phyloP scores from a whole-genome alignment of 192 early-diverging fungal species.

The Backusella westeae region DNA sequence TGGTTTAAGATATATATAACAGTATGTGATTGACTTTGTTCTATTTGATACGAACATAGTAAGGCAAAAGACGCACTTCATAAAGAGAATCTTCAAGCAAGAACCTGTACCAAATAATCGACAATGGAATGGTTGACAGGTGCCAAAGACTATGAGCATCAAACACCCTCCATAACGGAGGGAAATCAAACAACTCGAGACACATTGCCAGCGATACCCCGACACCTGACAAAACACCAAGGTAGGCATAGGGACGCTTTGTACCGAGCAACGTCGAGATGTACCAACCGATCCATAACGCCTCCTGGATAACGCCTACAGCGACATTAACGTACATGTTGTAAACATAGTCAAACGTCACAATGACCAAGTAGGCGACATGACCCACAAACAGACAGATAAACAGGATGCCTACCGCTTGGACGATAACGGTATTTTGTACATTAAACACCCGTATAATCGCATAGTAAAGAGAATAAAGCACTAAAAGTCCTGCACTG shows the following conservation, averaged over 20 bases:
- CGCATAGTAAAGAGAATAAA: slow-evolving; percentile 72
- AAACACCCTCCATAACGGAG: slow-evolving; percentile 75
- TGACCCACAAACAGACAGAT: slow-evolving; percentile 46
- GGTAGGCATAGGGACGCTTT: slow-evolving; percentile 62
- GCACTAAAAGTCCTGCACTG: slow-evolving; percentile 75
- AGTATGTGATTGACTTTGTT: neutral
- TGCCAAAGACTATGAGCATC: slow-evolving; percentile 99
- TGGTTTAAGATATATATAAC: neutral
- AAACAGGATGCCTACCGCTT: slow-evolving; percentile 27
- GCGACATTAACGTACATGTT: slow-evolving; percentile 88
- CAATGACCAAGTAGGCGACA: slow-evolving; percentile 68
- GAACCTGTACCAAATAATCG: slow-evolving; percentile 78
- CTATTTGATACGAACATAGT: neutral
- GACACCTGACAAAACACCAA: slow-evolving; percentile 54
- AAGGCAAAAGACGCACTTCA: slow-evolving; percentile 36
- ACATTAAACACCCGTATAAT: slow-evolving; percentile 58
- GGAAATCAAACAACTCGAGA: slow-evolving; percentile 92
- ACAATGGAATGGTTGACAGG: slow-evolving; percentile 79
- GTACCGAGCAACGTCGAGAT: slow-evolving; percentile 17
- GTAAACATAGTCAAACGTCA: slow-evolving; percentile 89
- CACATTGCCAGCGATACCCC: slow-evolving; percentile 71
- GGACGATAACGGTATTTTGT: slow-evolving; percentile 20
- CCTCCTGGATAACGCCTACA: slow-evolving; percentile 71
- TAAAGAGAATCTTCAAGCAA: slow-evolving; percentile 75
- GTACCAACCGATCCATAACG: slow-evolving; percentile 77